Conservation (phyloP, 352 stramenopile species). For the Pythium diclinum region DNA sequence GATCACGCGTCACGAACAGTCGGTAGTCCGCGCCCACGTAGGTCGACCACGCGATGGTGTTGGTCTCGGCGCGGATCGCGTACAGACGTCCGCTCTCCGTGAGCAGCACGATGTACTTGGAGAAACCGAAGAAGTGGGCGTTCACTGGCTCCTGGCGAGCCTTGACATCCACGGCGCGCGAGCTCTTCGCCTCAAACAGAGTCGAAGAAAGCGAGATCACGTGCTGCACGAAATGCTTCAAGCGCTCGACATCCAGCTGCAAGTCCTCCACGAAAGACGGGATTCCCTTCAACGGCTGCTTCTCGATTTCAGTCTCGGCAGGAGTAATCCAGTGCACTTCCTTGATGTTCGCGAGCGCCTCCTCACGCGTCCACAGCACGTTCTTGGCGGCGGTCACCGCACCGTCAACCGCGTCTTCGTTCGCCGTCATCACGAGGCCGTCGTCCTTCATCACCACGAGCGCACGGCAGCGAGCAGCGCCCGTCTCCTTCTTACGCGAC, state of each 20-base stretch:
- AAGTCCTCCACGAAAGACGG: constrained; percentile 74
- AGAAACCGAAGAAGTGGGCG: constrained; percentile 79
- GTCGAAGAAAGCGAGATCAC: constrained; percentile 45
- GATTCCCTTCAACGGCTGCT: constrained; percentile 65
- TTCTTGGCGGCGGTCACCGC: constrained; percentile 23
- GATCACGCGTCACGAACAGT: constrained; percentile 74
- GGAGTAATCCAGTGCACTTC: constrained; percentile 77
- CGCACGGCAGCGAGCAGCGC: constrained; percentile 41
- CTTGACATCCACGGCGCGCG: constrained; percentile 24
- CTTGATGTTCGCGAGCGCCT: constrained; percentile 74
- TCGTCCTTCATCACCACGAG: constrained; percentile 74
- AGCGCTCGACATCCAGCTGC: constrained; percentile 48
- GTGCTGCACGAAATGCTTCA: constrained; percentile 49
- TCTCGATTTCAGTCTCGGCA: constrained; percentile 73
- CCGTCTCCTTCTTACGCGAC: constrained; percentile 52
- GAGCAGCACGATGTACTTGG: constrained; percentile 74
- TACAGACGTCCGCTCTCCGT: constrained; percentile 81
- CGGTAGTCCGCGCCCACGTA: constrained; percentile 71
- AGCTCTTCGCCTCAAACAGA: constrained; percentile 43
- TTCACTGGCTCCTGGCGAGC: constrained; percentile 58
- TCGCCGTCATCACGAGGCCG: constrained; percentile 63
- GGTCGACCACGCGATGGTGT: constrained; percentile 61
- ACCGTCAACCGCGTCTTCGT: constrained; percentile 40
- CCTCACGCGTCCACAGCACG: constrained; percentile 72
- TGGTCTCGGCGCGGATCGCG: constrained; percentile 73